phyloP scores from a whole-genome alignment of 129 eudicot genomes.

The Oenanthe sinensis region DNA sequence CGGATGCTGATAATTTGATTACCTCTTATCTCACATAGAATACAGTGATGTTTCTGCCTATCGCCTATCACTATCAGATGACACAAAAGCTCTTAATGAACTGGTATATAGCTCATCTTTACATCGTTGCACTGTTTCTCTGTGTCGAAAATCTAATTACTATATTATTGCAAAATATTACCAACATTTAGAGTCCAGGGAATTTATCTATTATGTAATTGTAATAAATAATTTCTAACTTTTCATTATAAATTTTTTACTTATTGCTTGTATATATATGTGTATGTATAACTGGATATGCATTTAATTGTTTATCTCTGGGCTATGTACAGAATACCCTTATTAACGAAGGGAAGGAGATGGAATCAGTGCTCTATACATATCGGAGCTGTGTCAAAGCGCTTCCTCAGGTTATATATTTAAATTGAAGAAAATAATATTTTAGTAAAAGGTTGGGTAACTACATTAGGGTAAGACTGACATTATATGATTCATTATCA shows the following conservation, averaged over 20 bases:
- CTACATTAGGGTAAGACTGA: neutral
- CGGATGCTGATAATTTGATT: neutral
- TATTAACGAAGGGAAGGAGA: slow-evolving; percentile 89
- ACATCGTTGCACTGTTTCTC: slow-evolving; percentile 6
- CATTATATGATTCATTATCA: neutral
- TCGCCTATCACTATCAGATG: slow-evolving; percentile 89
- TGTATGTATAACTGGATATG: neutral
- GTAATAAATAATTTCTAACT: neutral
- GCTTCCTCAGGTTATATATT: slow-evolving; percentile 75
- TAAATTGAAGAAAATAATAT: neutral
- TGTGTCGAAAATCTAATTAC: neutral
- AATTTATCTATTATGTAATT: neutral
- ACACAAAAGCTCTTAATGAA: slow-evolving; percentile 91
- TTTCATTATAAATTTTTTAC: neutral
- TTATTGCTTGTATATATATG: neutral
- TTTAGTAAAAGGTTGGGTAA: neutral
- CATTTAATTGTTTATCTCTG: neutral
- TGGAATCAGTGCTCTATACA: slow-evolving; percentile 91
- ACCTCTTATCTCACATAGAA: slow-evolving; percentile 34
- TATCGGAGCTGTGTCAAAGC: slow-evolving; percentile 98
- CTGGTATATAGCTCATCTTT: slow-evolving; percentile 39
- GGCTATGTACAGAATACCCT: slow-evolving; percentile 57
- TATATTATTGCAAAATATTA: neutral
- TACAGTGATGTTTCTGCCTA: slow-evolving; percentile 92
- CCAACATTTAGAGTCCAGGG: neutral